phyloP scores from a whole-genome alignment of 192 early-diverging fungal species.

The Pecoramyces ruminantium region DNA sequence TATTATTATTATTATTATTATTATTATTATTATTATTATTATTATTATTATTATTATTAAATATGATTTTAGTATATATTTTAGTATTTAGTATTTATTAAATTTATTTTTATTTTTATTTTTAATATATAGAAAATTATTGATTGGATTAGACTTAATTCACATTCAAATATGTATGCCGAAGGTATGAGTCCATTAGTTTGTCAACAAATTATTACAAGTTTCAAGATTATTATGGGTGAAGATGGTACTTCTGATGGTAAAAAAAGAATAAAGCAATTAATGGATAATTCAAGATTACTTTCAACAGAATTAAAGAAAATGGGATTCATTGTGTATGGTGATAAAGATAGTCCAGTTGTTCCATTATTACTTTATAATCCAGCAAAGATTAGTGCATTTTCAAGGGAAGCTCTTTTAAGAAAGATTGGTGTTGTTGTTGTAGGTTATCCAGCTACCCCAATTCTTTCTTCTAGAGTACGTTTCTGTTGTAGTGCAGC shows the following conservation, averaged over 20 bases:
- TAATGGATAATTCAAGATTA: conserved; percentile 76
- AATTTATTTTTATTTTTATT: neutral
- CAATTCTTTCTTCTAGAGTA: conserved; percentile 56
- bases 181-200: conserved; percentile 77
- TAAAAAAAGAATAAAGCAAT: conserved; percentile 59
- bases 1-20: no score
- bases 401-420: conserved; percentile 76
- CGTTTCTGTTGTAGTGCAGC: neutral
- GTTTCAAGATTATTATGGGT: conserved; percentile 83
- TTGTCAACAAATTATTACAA: conserved; percentile 74
- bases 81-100: no score
- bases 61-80: no score
- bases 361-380: conserved; percentile 81
- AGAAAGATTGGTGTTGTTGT: conserved; percentile 89
- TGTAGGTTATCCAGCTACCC: conserved; percentile 92
- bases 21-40: no score
- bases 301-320: conserved; percentile 60
- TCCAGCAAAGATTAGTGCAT: conserved; percentile 92
- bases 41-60: no score
- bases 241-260: conserved; percentile 73
- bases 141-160: conserved; percentile 58
- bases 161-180: conserved; percentile 74
- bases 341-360: conserved; percentile 71
- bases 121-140: conserved; percentile 16
- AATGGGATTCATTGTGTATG: conserved; percentile 89